A percentile compares a stretch with the other conserved stretches of the same genome.
Evolutionary conservation across 176 grass and related monocot genomes (phyloP).

Genomic region (Oryza meyeriana): DNA sequence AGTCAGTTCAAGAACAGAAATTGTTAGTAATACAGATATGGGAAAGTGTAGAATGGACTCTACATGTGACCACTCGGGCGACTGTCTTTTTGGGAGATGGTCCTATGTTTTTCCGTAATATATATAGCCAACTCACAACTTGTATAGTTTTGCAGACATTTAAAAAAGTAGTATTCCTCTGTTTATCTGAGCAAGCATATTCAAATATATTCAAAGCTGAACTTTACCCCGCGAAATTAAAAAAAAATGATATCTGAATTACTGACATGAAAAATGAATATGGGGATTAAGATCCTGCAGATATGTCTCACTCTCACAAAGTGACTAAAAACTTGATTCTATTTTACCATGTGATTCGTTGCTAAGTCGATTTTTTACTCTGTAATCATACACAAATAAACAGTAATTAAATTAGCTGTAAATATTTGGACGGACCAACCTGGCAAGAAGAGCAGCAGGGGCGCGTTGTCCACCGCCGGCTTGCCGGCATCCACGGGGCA

Average conservation of each 20-base stretch:
- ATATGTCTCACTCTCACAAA: background rate
- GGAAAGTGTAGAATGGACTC: background rate
- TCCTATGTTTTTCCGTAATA: background rate
- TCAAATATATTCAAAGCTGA: background rate
- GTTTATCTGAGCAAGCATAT: background rate
- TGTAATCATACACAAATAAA: no score
- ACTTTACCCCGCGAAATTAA: background rate
- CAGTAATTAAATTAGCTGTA: no score
- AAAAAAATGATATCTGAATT: background rate
- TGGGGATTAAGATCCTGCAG: background rate
- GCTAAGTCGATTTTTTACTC: background rate
- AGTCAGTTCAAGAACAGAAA: background rate
- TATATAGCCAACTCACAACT: background rate
- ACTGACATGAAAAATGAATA: background rate
- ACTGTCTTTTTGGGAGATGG: background rate
- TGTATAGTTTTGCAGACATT: background rate
- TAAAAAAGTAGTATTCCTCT: background rate
- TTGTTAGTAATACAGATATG: background rate
- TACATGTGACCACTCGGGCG: background rate
- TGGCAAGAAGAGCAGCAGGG: constrained; percentile 87
- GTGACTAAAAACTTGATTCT: background rate
- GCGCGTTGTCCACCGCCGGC: constrained; percentile 49
- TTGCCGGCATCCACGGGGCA: constrained; percentile 63
- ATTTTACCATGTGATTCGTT: background rate
- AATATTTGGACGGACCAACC: constrained; percentile 35